A percentile compares a stretch with the other conserved stretches of the same genome.
phyloP scores from a whole-genome alignment of 2,329 filamentous ascomycete species.

The Ophiocordyceps sinensis region DNA sequence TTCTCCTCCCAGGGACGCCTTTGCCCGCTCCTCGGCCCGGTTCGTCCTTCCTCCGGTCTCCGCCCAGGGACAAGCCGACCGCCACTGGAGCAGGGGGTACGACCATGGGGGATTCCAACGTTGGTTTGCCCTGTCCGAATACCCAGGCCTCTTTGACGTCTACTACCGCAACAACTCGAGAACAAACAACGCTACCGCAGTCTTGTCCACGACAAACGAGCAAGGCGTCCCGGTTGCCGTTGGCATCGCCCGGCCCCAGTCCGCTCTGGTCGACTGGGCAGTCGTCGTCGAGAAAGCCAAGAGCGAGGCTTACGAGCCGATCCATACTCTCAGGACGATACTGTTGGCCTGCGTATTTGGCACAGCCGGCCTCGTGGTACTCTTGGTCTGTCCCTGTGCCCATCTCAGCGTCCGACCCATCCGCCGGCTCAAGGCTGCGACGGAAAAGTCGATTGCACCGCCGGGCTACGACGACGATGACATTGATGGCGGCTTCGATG shows the following conservation, averaged over 20 bases:
- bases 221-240: conserved; percentile 55
- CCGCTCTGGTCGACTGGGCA: conserved; percentile 63
- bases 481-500: conserved; percentile 28
- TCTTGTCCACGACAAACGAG: conserved; percentile 60
- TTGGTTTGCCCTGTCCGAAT: conserved; percentile 45
- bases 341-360: conserved; percentile 76
- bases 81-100: conserved; percentile 25
- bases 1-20: background rate
- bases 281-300: conserved; percentile 65
- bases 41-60: conserved; percentile 45
- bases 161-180: conserved; percentile 34
- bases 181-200: conserved; percentile 52
- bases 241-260: conserved; percentile 62
- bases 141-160: conserved; percentile 46
- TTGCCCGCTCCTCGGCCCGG: conserved; percentile 29
- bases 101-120: conserved; percentile 24
- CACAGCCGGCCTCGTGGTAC: conserved; percentile 56
- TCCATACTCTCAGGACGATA: conserved; percentile 61
- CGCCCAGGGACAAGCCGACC: conserved; percentile 22
- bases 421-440: conserved; percentile 58
- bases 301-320: conserved; percentile 61
- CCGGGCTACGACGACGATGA: conserved; percentile 38
- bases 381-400: conserved; percentile 64
- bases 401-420: conserved; percentile 75
- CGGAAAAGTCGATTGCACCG: conserved; percentile 56